A percentile compares a stretch with the other conserved stretches of the same genome.
Evolutionary conservation across 192 early-diverging fungal species (phyloP).

Genomic region (Gryganskiella cystojenkinii): DNA sequence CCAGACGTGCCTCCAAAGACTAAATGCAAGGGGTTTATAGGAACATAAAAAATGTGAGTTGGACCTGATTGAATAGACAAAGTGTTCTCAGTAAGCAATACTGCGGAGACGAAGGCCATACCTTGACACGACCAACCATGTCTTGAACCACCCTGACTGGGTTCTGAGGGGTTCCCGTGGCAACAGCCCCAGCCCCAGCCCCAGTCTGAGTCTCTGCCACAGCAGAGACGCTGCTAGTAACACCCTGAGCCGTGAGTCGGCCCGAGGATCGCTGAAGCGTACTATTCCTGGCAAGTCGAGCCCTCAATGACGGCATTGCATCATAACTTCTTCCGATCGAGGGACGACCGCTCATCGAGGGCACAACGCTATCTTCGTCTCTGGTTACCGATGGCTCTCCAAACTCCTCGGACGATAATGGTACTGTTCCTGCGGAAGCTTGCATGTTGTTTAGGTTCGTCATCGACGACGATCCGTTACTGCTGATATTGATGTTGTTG

Average conservation of each 20-base stretch:
- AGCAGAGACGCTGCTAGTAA: neutral
- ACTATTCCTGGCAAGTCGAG: slow-evolving; percentile 35
- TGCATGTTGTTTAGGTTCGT: no score
- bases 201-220: neutral
- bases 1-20: slow-evolving; percentile 78
- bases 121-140: slow-evolving; percentile 82
- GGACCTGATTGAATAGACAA: no score
- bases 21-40: no score
- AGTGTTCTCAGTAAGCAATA: no score
- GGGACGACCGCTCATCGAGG: no score
- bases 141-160: slow-evolving; percentile 78
- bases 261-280: slow-evolving; percentile 25
- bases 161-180: slow-evolving; percentile 51
- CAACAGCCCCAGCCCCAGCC: neutral
- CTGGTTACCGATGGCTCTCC: no score
- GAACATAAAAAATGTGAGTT: no score
- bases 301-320: slow-evolving; percentile 45
- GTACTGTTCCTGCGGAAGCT: no score
- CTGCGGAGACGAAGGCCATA: slow-evolving; percentile 25
- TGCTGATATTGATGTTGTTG: no score
- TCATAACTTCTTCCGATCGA: slow-evolving; percentile 46
- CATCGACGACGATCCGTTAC: no score
- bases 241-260: slow-evolving; percentile 9
- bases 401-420: no score
- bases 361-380: no score